Conservation (phyloP, 106 monocot genomes). For the Dioscorea alata region DNA sequence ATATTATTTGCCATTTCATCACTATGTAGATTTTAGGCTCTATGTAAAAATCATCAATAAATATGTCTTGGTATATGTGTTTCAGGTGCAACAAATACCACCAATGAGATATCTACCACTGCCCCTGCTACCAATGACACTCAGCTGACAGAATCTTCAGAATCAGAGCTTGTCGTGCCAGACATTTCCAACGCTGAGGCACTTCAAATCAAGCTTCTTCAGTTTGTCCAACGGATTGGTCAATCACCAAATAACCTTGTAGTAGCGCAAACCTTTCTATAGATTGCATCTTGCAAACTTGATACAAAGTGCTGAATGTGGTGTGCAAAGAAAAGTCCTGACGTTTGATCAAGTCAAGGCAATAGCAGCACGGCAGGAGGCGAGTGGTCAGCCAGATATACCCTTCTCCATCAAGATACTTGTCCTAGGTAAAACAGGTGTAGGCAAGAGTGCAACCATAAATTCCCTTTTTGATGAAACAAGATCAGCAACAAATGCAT, state of each 20-base stretch:
- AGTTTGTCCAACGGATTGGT: slow-evolving; percentile 61
- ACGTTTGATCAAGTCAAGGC: slow-evolving; percentile 41
- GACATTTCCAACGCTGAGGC: slow-evolving; percentile 58
- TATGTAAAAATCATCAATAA: no score
- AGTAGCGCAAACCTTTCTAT: slow-evolving; percentile 66
- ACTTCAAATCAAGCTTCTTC: slow-evolving; percentile 72
- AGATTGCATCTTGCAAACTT: slow-evolving; percentile 77
- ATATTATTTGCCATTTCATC: no score
- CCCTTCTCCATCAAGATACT: slow-evolving; percentile 76
- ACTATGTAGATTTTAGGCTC: no score
- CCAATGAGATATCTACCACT: slow-evolving; percentile 3
- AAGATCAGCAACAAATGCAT: slow-evolving; percentile 51
- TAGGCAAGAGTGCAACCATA: slow-evolving; percentile 95
- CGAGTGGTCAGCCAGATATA: slow-evolving; percentile 25
- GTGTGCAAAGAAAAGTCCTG: slow-evolving; percentile 29
- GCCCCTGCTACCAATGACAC: slow-evolving; percentile 6
- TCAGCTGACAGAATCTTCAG: slow-evolving; percentile 11
- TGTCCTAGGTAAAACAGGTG: slow-evolving; percentile 80
- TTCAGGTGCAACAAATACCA: slow-evolving; percentile 19
- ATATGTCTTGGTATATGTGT: neutral
- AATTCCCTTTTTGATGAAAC: slow-evolving; percentile 72
- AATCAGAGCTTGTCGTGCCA: slow-evolving; percentile 16
- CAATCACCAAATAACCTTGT: slow-evolving; percentile 42
- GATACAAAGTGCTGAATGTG: slow-evolving; percentile 58
- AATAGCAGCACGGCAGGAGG: slow-evolving; percentile 54